These are phyloP conservation scores for Cinnamomum chago DNA, from an alignment of 164 flowering plant species.

Conservation along the genomic window DNA sequence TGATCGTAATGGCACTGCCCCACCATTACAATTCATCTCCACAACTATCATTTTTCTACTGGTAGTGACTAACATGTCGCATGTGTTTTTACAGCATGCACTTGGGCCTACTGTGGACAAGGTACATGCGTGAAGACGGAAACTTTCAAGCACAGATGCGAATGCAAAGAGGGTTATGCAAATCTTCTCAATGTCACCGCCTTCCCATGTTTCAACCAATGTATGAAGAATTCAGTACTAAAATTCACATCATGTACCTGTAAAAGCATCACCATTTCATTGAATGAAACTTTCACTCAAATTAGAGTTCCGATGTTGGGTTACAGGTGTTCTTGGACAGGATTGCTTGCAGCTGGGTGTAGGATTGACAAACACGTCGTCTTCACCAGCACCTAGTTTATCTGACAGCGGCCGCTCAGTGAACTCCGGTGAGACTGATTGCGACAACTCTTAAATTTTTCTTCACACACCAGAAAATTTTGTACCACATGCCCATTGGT, in stretches of 20 bases:
- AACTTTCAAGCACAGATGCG: slow-evolving; percentile 29
- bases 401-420: background rate
- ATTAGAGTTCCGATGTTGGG: background rate
- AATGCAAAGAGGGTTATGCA: slow-evolving; percentile 41
- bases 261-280: background rate
- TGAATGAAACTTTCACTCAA: background rate
- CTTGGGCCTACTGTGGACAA: slow-evolving; percentile 64
- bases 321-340: slow-evolving; percentile 37
- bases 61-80: background rate
- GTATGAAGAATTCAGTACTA: slow-evolving; percentile 21
- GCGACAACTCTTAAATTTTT: background rate
- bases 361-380: slow-evolving; percentile 14
- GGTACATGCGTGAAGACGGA: slow-evolving; percentile 38
- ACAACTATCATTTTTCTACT: slow-evolving; percentile 4
- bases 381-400: slow-evolving; percentile 7
- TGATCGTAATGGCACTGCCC: slow-evolving; percentile 40
- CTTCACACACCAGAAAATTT: background rate
- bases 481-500: background rate
- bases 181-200: slow-evolving; percentile 49
- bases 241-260: background rate
- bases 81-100: slow-evolving; percentile 41
- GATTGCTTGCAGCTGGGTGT: slow-evolving; percentile 42
- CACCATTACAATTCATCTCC: background rate
- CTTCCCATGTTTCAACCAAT: slow-evolving; percentile 56
- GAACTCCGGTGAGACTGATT: background rate